phyloP scores from a whole-genome alignment of 345 rosid species.

The Murraya koenigii region DNA sequence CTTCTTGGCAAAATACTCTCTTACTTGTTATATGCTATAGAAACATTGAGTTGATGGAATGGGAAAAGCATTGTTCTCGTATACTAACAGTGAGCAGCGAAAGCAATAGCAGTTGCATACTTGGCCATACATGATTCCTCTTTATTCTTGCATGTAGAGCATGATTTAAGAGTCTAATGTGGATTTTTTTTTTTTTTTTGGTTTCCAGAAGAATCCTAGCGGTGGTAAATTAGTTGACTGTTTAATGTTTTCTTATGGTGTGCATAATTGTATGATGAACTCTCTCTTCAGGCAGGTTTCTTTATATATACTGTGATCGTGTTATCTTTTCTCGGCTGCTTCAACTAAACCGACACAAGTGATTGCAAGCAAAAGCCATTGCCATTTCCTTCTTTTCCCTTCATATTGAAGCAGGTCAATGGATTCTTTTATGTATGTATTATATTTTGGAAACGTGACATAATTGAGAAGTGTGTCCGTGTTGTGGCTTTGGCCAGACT shows the following conservation, averaged over 20 bases:
- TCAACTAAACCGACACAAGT: no score
- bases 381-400: not conserved
- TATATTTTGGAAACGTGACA: no score
- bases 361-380: not conserved
- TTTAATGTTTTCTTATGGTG: not conserved
- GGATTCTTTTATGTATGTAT: no score
- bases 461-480: not conserved
- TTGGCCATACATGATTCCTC: not conserved
- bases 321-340: no score
- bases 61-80: not conserved
- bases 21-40: not conserved
- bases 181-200: not conserved
- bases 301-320: no score
- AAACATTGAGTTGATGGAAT: not conserved
- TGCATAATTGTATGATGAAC: not conserved
- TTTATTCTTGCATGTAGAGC: not conserved
- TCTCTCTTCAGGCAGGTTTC: not conserved
- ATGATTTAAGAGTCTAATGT: not conserved
- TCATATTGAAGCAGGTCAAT: not conserved
- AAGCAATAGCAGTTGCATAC: not conserved
- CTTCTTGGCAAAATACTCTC: no score
- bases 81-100: not conserved
- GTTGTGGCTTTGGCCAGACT: not conserved
- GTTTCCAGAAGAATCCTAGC: no score
- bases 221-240: rapidly evolving